These are phyloP conservation scores for Paxillus involutus DNA, from an alignment of 768 basidiomycete species.

Conservation along the genomic window DNA sequence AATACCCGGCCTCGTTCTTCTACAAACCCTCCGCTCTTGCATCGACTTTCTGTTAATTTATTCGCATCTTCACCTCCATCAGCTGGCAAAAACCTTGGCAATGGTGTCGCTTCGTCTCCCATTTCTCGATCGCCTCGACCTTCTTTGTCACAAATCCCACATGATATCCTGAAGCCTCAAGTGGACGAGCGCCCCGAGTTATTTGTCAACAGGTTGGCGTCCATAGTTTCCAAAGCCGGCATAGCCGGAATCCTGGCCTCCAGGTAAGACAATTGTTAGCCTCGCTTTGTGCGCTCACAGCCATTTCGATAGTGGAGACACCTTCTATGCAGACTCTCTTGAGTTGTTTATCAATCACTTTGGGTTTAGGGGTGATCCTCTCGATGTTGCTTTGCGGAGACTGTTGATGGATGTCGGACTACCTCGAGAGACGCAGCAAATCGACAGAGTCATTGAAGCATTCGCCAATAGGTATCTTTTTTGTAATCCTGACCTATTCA, in stretches of 20 bases:
- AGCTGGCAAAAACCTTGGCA: conserved; percentile 15
- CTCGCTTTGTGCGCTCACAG: conserved; percentile 7
- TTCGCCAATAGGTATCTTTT: conserved; percentile 83
- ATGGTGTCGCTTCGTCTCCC: conserved; percentile 20
- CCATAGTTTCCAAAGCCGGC: conserved; percentile 73
- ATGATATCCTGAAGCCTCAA: conserved; percentile 51
- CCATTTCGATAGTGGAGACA: conserved; percentile 54
- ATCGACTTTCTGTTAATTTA: conserved; percentile 67
- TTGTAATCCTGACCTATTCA: conserved; percentile 82
- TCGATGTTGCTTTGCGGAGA: conserved; percentile 89
- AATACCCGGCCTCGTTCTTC: conserved; percentile 47
- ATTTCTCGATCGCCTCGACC: conserved; percentile 41
- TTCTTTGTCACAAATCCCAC: conserved; percentile 43
- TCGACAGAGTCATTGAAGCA: conserved; percentile 95
- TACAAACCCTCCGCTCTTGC: conserved; percentile 70
- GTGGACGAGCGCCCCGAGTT: conserved; percentile 66
- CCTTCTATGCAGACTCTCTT: conserved; percentile 69
- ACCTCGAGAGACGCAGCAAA: conserved; percentile 96
- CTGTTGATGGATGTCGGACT: conserved; percentile 89
- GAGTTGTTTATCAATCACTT: conserved; percentile 73
- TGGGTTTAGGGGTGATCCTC: conserved; percentile 73
- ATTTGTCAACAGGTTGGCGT: conserved; percentile 66
- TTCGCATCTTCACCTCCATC: conserved; percentile 50
- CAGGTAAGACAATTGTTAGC: conserved; percentile 48
- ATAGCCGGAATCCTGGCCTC: conserved; percentile 79